phyloP scores from a whole-genome alignment of 305 asterid species.

The Fraxinus nigra region DNA sequence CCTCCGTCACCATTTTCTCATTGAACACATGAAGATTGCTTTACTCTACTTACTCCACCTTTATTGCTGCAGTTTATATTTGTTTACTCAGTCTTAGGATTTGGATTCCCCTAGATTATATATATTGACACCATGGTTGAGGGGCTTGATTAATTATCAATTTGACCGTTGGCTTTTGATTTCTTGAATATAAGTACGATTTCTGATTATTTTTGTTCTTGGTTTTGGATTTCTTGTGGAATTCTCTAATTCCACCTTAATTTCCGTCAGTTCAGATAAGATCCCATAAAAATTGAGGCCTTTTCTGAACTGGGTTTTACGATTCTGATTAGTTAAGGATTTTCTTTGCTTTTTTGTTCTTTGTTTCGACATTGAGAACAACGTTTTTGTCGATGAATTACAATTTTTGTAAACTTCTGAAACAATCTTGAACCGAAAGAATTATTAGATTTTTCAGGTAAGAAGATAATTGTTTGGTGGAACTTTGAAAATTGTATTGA shows the following conservation, averaged over 20 bases:
- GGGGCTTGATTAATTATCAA: neutral
- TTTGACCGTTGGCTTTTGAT: neutral
- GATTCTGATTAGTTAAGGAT: slow-evolving; percentile 13
- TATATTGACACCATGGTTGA: neutral
- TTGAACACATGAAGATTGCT: neutral
- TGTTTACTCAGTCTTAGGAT: neutral
- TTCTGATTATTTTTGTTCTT: neutral
- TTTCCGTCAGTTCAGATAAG: slow-evolving; percentile 11
- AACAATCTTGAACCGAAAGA: neutral
- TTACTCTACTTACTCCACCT: neutral
- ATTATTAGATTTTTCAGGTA: neutral
- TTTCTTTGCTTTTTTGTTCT: neutral
- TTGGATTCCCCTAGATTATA: neutral
- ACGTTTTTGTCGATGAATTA: neutral
- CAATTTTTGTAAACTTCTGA: slow-evolving; percentile 12
- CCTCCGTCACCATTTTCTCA: neutral
- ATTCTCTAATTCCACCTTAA: neutral
- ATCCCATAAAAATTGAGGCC: neutral
- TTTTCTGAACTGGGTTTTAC: slow-evolving; percentile 10
- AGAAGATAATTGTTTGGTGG: neutral
- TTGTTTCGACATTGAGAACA: slow-evolving; percentile 3
- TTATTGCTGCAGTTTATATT: neutral
- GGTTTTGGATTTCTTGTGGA: neutral
- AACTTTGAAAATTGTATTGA: neutral
- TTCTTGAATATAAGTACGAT: neutral